Evolutionary conservation across 805 yeast species (phyloP).

Genomic region (Suhomyces faveliae): DNA sequence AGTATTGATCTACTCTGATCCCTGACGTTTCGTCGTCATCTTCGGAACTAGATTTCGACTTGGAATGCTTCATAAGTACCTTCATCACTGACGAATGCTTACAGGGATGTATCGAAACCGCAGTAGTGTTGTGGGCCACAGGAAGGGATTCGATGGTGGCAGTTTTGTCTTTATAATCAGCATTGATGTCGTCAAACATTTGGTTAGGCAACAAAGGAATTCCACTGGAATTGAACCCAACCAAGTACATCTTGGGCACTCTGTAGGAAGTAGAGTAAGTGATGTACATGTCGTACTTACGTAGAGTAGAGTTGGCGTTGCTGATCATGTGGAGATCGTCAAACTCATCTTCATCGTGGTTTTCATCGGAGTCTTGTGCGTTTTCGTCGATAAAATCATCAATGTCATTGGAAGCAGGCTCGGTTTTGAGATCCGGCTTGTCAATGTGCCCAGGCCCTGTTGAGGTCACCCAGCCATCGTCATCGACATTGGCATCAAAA

Average conservation of each 20-base stretch:
- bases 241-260: slow-evolving; percentile 91
- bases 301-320: slow-evolving; percentile 36
- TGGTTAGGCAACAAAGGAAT: slow-evolving; percentile 80
- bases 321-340: slow-evolving; percentile 35
- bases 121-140: slow-evolving; percentile 67
- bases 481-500: slow-evolving; percentile 29
- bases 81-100: slow-evolving; percentile 94
- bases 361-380: slow-evolving; percentile 33
- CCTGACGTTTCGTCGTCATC: slow-evolving; percentile 16
- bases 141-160: slow-evolving; percentile 95
- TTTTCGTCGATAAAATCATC: slow-evolving; percentile 47
- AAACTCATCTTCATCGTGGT: slow-evolving; percentile 34
- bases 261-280: slow-evolving; percentile 92
- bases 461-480: slow-evolving; percentile 57
- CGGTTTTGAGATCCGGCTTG: background rate
- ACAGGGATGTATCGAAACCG: slow-evolving; percentile 94
- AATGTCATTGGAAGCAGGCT: slow-evolving; percentile 33
- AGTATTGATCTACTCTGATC: slow-evolving; percentile 85
- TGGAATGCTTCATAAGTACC: slow-evolving; percentile 73
- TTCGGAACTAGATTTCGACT: no score
- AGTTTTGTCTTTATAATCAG: slow-evolving; percentile 91
- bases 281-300: slow-evolving; percentile 86
- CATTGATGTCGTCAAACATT: slow-evolving; percentile 92
- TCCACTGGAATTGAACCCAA: slow-evolving; percentile 83
- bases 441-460: slow-evolving; percentile 2